Base-by-base conservation (phyloP, 257 asterid species). In the Solanum gracilifrons region DNA sequence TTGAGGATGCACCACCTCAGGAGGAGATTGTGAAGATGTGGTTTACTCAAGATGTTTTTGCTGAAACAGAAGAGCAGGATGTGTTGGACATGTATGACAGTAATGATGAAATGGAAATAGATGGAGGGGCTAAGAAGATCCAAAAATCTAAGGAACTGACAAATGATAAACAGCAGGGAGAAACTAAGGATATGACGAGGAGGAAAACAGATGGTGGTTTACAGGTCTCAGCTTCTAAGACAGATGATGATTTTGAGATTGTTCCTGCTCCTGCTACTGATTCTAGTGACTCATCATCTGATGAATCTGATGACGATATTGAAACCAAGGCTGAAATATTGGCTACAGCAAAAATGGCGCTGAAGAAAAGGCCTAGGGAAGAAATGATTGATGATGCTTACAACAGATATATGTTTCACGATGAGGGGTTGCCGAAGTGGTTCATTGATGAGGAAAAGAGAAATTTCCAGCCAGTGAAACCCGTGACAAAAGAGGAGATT, bases 1-100 rank as follows among this genome's bases (percentile, higher is more conserved):
- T 93, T 32, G 98, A 94, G 69, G 94, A 92, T 62, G 93, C 41
- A 64, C 99, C 94, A 8, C 91, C 95, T 55, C 94, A 95, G 90
- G 98, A 95, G 51, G 98, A 96, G 92, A 92, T 96, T 66, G 93
- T 95, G 29, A 92, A 93, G 8, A 94, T 92, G 87, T 97, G 99
- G 99, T 97, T 94, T 86, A 94, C 93, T 85, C 99, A 96, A 87
- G 99, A 97, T 86, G 96, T 94, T 86, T 97, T 97, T 84, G 87
- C 91, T 89, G 98, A 96, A 51, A 91, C 84, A 25, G 97, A 93
- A 9, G 98, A 92, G 85, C 90, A 80, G 0, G 94, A 92, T 71
- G 88, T 89, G 35, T 62, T 88, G 84, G 93, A 86, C 41, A 91
- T 89, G 37, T 92, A 91, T 58, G 95, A 92, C 33, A 93, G 94